Conservation (phyloP, 129 eudicot genomes). For the Lactuca saligna region DNA sequence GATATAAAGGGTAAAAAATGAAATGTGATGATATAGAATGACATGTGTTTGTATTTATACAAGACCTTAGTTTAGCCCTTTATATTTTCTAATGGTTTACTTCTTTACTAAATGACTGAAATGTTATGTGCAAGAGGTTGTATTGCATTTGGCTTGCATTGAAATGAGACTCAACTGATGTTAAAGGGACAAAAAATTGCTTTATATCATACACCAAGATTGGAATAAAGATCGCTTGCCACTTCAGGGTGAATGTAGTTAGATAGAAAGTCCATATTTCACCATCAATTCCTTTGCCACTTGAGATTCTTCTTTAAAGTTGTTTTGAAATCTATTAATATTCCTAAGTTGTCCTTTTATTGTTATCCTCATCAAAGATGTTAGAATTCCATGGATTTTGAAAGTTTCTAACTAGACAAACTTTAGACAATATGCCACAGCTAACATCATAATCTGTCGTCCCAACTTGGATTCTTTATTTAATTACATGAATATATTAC, state of each 20-base stretch:
- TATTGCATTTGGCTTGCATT: no score
- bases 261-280: conserved; percentile 9
- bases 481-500: conserved; percentile 22
- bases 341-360: conserved; percentile 38
- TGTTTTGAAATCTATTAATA: neutral
- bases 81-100: neutral
- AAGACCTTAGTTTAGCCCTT: neutral
- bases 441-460: conserved; percentile 40
- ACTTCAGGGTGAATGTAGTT: conserved; percentile 1
- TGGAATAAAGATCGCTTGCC: neutral
- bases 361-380: conserved; percentile 29
- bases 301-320: conserved; percentile 12
- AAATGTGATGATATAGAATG: conserved; percentile 6
- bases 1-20: conserved; percentile 24
- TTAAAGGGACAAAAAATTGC: no score
- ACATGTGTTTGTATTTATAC: conserved; percentile 4
- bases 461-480: conserved; percentile 37
- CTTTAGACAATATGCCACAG: conserved; percentile 9
- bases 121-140: no score
- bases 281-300: conserved; percentile 19
- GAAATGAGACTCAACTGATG: no score
- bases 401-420: conserved; percentile 29
- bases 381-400: conserved; percentile 21
- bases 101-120: conserved; percentile 1
- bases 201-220: no score